Percentiles rank a stretch among this genome's conserved stretches.
Conservation (phyloP, 202 grass and related monocot species). For the Carex arenaria region DNA sequence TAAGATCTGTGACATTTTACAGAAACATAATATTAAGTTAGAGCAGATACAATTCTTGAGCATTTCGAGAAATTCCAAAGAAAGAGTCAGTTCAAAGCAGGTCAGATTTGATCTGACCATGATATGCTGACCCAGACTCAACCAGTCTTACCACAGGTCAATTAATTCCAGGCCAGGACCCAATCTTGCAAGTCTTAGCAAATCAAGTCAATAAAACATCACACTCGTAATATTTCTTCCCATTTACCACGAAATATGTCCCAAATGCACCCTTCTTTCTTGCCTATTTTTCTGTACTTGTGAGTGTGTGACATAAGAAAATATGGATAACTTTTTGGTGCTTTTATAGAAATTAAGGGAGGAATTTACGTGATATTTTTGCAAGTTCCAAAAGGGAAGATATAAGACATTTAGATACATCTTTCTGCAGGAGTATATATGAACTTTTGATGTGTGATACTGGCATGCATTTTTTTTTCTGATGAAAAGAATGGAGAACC, state of each 20-base stretch:
- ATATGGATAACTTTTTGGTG: conserved; percentile 7
- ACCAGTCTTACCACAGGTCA: background rate
- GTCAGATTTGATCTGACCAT: background rate
- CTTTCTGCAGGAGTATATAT: background rate
- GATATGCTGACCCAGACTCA: background rate
- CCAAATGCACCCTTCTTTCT: background rate
- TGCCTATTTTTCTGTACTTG: background rate
- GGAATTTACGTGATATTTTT: background rate
- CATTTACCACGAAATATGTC: background rate
- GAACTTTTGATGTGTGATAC: background rate
- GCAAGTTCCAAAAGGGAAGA: background rate
- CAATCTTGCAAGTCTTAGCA: background rate
- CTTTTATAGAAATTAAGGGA: background rate
- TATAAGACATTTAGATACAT: background rate
- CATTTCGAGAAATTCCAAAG: background rate
- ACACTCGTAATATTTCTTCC: background rate
- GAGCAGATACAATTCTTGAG: background rate
- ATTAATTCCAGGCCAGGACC: background rate
- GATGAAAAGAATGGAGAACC: background rate
- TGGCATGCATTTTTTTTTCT: background rate
- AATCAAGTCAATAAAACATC: conserved; percentile 2
- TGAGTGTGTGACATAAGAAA: background rate
- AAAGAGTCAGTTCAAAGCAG: background rate
- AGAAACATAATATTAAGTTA: background rate
- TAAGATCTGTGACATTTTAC: background rate